Evolutionary conservation across 495 filamentous ascomycete species (phyloP), one percentile per base, ranked within the genome.

Genomic region (Penicillium lagena): DNA sequence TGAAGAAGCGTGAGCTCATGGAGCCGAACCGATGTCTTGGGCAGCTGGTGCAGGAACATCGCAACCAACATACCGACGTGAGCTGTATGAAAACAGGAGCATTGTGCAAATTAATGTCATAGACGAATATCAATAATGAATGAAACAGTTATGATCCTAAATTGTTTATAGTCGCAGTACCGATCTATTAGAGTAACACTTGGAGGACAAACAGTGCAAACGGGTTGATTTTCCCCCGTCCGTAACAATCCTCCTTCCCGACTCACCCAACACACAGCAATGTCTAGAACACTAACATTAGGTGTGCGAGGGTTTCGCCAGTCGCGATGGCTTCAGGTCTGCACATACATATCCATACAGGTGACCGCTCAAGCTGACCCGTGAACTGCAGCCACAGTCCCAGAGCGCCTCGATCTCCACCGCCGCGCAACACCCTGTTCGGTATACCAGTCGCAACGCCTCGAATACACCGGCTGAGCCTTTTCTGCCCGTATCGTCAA

Each of bases 171-270:
- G n/a, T n/a, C n/a, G n/a, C n/a, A n/a, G n/a, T n/a, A n/a, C n/a
- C n/a, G n/a, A n/a, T n/a, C n/a, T 7, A 7, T 29, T n/a, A n/a
- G n/a, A n/a, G n/a, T 35, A 29, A 12, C 28, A 38, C 12, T 27
- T 12, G 11, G 48, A 11, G 7, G 9, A 31, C 62, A 65, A 66
- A 66, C 63, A 58, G 36, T 64, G 56, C 60, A 66, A 66, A 66
- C 63, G 49, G 11, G 36, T 6, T 38, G 22, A 6, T 22, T 22
- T 22, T 22, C 22, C 22, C 22, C 22, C 22, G 22, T 22, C 22
- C 22, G 22, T 22, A 22, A 22, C 22, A 22, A 6, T 22, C 22
- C 22, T 22, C 22, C 22, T 22, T 22, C 22, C 3, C 22, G 22
- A 22, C 4, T 22, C 22, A 4, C 22, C 0, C 29, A 44, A 30